Evolutionary conservation across 768 basidiomycete species (phyloP).

Genomic region (Pisolithus microcarpus): DNA sequence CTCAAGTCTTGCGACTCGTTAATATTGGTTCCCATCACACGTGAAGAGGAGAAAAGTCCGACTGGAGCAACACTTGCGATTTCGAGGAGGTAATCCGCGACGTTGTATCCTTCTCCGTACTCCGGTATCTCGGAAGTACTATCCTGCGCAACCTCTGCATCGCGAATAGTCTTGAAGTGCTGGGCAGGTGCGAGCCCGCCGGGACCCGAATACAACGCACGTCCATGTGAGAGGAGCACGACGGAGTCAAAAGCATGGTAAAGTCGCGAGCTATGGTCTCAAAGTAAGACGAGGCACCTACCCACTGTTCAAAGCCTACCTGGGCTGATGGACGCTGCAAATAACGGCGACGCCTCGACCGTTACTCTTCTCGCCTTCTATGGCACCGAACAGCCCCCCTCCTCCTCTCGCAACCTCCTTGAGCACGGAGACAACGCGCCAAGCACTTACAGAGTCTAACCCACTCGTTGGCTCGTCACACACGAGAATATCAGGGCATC

Average conservation of each 20-base stretch:
- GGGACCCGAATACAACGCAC: constrained; percentile 69
- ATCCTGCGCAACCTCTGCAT: constrained; percentile 26
- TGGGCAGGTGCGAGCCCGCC: constrained; percentile 65
- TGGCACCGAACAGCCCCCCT: constrained; percentile 16
- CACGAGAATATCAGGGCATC: constrained; percentile 76
- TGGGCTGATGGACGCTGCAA: constrained; percentile 84
- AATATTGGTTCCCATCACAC: neutral
- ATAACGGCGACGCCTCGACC: constrained; percentile 73
- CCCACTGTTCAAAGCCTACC: constrained; percentile 31
- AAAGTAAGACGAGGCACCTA: constrained; percentile 1
- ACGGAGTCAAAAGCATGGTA: constrained; percentile 84
- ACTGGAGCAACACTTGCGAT: constrained; percentile 65
- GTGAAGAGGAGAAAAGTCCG: constrained; percentile 26
- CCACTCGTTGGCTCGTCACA: constrained; percentile 83
- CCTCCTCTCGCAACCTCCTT: constrained; percentile 58
- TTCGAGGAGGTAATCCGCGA: constrained; percentile 89
- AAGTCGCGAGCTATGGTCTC: constrained; percentile 53
- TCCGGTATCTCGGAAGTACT: constrained; percentile 33
- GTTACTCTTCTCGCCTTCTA: constrained; percentile 34
- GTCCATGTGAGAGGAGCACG: constrained; percentile 70
- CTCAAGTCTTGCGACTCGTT: neutral
- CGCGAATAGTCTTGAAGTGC: constrained; percentile 44
- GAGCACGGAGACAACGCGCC: constrained; percentile 71
- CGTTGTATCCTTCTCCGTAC: constrained; percentile 79
- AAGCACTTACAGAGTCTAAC: constrained; percentile 83